These are phyloP conservation scores for Tetracladium maxilliforme DNA, from an alignment of 2,329 filamentous ascomycete species.

Conservation along the genomic window DNA sequence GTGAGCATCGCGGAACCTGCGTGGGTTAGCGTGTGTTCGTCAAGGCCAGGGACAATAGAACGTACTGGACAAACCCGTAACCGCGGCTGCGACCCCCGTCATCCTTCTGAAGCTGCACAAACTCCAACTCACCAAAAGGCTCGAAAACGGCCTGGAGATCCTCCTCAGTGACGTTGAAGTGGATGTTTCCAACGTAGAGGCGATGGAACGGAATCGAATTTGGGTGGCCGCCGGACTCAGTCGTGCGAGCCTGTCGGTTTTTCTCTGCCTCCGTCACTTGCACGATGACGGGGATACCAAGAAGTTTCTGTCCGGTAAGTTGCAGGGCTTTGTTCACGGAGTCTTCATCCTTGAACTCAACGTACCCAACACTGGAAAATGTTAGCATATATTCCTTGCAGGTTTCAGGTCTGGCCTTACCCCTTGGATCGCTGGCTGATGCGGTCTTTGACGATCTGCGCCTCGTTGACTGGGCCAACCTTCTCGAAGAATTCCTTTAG, in stretches of 20 bases:
- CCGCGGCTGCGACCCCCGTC: conserved; percentile 81
- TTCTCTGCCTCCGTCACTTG: conserved; percentile 98
- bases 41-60: conserved; percentile 10
- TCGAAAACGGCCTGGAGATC: conserved; percentile 95
- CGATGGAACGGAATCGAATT: conserved; percentile 92
- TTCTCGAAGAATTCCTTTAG: conserved; percentile 92
- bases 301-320: conserved; percentile 94
- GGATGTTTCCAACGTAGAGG: conserved; percentile 97
- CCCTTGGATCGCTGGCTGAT: conserved; percentile 96
- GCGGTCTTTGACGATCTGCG: conserved; percentile 95
- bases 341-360: conserved; percentile 95
- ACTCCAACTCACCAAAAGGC: conserved; percentile 94
- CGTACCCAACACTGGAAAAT: conserved; percentile 74
- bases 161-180: conserved; percentile 96
- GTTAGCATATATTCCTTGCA: conserved; percentile 23
- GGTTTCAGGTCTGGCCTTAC: too few species aligned
- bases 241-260: conserved; percentile 85
- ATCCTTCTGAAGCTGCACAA: conserved; percentile 94
- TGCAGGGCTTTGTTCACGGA: conserved; percentile 87
- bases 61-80: conserved; percentile 97
- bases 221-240: conserved; percentile 54
- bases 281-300: conserved; percentile 97
- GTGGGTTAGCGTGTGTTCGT: conserved; percentile 18
- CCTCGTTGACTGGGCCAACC: conserved; percentile 86
- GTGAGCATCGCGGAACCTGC: conserved; percentile 74